These are phyloP conservation scores for Keithomyces neogunnii DNA, from an alignment of 2,329 filamentous ascomycete genomes.

Conservation along the genomic window DNA sequence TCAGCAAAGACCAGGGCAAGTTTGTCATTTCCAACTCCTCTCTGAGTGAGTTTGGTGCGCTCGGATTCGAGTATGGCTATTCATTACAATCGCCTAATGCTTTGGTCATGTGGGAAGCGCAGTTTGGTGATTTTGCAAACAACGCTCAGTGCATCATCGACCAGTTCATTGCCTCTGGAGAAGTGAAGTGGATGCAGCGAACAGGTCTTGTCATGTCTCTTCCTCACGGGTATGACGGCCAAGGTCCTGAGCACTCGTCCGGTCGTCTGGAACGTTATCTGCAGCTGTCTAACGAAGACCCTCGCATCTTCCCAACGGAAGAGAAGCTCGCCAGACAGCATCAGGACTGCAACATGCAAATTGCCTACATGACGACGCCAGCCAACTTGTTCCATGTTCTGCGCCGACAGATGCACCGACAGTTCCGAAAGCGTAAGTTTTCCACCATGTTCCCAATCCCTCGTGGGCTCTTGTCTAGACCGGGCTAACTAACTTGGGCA, in stretches of 20 bases:
- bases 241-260: slow-evolving; percentile 97
- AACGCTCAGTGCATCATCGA: slow-evolving; percentile 99
- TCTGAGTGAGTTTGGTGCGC: slow-evolving; percentile 58
- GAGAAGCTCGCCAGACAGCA: slow-evolving; percentile 95
- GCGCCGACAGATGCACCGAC: slow-evolving; percentile 94
- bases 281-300: slow-evolving; percentile 95
- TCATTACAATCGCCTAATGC: slow-evolving; percentile 94
- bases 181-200: slow-evolving; percentile 98
- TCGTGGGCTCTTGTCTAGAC: background rate
- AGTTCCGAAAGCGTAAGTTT: slow-evolving; percentile 94
- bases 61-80: slow-evolving; percentile 98
- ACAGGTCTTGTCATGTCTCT: slow-evolving; percentile 94
- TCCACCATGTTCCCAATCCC: background rate
- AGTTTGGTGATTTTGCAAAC: slow-evolving; percentile 99
- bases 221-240: slow-evolving; percentile 95
- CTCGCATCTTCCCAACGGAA: slow-evolving; percentile 76
- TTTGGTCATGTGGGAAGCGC: slow-evolving; percentile 98
- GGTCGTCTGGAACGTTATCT: slow-evolving; percentile 95
- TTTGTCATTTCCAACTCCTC: slow-evolving; percentile 98
- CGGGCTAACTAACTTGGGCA: background rate
- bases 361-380: slow-evolving; percentile 94
- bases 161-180: slow-evolving; percentile 95
- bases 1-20: slow-evolving; percentile 85
- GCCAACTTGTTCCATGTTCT: slow-evolving; percentile 95
- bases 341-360: slow-evolving; percentile 99